Conservation (phyloP, 495 filamentous ascomycete genomes). For the Xylaria grammica region DNA sequence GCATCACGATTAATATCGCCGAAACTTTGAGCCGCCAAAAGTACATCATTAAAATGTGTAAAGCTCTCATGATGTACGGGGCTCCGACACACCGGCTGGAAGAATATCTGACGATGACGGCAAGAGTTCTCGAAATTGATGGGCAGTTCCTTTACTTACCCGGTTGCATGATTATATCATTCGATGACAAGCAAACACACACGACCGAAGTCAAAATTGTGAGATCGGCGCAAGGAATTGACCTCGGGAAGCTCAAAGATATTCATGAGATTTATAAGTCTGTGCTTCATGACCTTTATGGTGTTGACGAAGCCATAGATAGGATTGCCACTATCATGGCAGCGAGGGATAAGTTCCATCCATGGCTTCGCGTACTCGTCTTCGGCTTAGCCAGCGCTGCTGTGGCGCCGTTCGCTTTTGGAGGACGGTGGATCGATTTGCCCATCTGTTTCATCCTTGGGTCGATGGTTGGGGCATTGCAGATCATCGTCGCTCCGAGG, state of each 20-base stretch:
- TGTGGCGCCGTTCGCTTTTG: conserved; percentile 89
- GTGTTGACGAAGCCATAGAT: conserved; percentile 80
- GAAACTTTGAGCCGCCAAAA: conserved; percentile 79
- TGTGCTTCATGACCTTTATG: conserved; percentile 86
- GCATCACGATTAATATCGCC: conserved; percentile 89
- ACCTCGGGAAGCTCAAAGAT: conserved; percentile 83
- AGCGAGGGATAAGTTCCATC: conserved; percentile 65
- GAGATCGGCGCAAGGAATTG: conserved; percentile 73
- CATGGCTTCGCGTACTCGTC: conserved; percentile 77
- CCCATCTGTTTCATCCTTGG: conserved; percentile 88
- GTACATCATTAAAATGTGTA: conserved; percentile 85
- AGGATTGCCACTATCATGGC: conserved; percentile 70
- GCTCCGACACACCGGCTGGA: conserved; percentile 79
- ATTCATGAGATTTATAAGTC: conserved; percentile 91
- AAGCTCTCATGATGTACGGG: conserved; percentile 83
- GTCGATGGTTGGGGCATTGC: conserved; percentile 78
- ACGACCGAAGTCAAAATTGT: conserved; percentile 94
- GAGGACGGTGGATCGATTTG: conserved; percentile 84
- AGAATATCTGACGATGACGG: conserved; percentile 87
- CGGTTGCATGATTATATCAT: conserved; percentile 94
- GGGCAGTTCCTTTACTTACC: conserved; percentile 92
- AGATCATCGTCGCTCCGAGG: conserved; percentile 77
- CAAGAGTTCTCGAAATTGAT: conserved; percentile 86
- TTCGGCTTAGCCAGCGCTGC: conserved; percentile 82
- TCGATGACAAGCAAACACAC: conserved; percentile 87